Percentiles rank a stretch among this genome's conserved stretches.
Evolutionary conservation across 164 flowering plant species (phyloP).

Genomic region (Magnolia officinalis): DNA sequence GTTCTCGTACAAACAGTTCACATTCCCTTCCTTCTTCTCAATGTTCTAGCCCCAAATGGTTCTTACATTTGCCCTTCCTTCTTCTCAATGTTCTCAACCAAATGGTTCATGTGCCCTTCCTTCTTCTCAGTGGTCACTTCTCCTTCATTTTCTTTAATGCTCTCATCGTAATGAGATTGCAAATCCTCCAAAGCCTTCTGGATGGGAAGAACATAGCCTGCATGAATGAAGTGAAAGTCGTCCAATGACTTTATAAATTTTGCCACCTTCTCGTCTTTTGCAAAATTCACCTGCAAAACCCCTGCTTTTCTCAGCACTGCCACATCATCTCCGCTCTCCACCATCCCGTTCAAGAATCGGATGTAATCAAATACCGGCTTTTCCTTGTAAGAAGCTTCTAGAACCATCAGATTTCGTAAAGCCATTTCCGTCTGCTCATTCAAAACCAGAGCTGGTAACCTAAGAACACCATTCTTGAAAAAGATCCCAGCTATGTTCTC

Average conservation of each 20-base stretch:
- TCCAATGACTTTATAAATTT: neutral
- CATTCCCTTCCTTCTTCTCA: no score
- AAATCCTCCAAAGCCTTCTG: no score
- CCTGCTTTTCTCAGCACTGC: neutral
- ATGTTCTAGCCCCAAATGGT: no score
- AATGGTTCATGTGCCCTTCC: no score
- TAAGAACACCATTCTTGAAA: neutral
- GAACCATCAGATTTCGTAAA: neutral
- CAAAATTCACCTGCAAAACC: conserved; percentile 1
- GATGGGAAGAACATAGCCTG: no score
- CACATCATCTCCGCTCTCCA: neutral
- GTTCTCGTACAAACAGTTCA: no score
- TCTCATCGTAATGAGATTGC: no score
- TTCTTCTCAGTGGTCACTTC: no score
- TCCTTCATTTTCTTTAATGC: no score
- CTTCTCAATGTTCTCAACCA: no score
- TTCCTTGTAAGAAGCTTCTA: neutral
- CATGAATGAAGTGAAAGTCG: neutral
- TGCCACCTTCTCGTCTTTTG: conserved; percentile 3
- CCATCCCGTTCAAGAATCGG: neutral
- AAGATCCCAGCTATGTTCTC: neutral
- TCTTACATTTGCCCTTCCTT: no score
- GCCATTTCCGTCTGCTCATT: neutral
- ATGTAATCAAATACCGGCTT: neutral
- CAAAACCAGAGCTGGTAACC: neutral